Evolutionary conservation across 2,329 filamentous ascomycete genomes (phyloP).

Genomic region (Paraconiothyrium brasiliense): DNA sequence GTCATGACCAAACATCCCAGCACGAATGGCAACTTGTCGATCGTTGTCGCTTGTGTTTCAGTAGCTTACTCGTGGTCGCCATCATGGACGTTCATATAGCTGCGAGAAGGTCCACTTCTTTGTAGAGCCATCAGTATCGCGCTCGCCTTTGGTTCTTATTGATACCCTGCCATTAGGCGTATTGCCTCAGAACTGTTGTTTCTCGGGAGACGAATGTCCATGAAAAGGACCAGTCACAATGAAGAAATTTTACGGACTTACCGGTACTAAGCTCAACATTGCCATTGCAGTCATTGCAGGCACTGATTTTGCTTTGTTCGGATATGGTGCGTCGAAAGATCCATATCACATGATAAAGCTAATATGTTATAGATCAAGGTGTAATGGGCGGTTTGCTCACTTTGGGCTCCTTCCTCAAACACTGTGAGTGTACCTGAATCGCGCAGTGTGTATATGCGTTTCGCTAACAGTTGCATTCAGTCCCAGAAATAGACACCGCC

Average conservation of each 20-base stretch:
- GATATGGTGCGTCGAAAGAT: conserved; percentile 64
- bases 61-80: not conserved
- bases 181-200: not conserved
- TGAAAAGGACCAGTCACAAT: conserved; percentile 2
- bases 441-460: not conserved
- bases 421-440: conserved; percentile 25
- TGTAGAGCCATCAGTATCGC: not conserved
- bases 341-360: conserved; percentile 7
- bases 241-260: conserved; percentile 69
- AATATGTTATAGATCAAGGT: conserved; percentile 38
- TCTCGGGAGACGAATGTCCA: not conserved
- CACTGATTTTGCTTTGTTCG: conserved; percentile 72
- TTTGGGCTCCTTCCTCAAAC: conserved; percentile 66
- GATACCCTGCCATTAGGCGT: not conserved
- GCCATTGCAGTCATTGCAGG: conserved; percentile 77
- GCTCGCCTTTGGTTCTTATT: not conserved
- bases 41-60: not conserved
- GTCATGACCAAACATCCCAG: conserved; percentile 17
- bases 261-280: conserved; percentile 70
- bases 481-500: conserved; percentile 54
- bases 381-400: conserved; percentile 75
- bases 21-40: not conserved
- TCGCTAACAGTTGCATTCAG: not conserved
- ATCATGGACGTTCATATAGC: not conserved
- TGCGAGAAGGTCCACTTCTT: not conserved